These are phyloP conservation scores for Sporothrix phasma DNA, from an alignment of 2,329 filamentous ascomycete species.

Conservation along the genomic window DNA sequence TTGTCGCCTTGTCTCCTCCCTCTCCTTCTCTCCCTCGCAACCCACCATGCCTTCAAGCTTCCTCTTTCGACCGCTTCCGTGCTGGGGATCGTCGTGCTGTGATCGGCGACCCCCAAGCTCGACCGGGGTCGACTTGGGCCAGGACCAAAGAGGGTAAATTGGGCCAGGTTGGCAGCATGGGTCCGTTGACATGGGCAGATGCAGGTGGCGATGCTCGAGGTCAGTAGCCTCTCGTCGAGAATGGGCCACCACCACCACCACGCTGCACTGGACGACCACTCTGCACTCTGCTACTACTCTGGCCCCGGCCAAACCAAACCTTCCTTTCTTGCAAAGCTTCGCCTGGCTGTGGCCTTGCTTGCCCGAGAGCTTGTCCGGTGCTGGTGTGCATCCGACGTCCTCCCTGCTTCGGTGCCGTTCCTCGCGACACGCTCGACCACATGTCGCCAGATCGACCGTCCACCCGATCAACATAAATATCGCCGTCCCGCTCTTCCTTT, in stretches of 20 bases:
- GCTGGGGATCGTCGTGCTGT: conserved; percentile 7
- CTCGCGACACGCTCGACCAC: not conserved
- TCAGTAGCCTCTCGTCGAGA: too few species aligned
- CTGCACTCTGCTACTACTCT: too few species aligned
- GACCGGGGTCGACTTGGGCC: not conserved
- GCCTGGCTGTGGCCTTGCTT: not conserved
- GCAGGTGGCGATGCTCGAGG: too few species aligned
- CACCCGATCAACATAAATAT: not conserved
- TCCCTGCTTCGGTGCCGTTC: not conserved
- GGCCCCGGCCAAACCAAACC: not conserved
- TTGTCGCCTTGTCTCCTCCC: too few species aligned
- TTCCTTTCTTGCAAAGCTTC: conserved; percentile 8
- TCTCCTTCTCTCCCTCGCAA: too few species aligned
- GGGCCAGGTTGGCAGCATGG: not conserved
- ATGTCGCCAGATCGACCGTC: not conserved
- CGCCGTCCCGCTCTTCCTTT: not conserved
- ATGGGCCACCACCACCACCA: too few species aligned
- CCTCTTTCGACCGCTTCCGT: conserved; percentile 5
- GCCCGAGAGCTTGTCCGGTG: not conserved
- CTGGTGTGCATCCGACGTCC: not conserved
- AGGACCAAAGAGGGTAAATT: not conserved
- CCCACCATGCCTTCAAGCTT: not conserved
- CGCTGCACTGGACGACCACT: too few species aligned
- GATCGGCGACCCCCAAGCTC: not conserved
- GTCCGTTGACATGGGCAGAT: too few species aligned